Evolutionary conservation across 2,329 filamentous ascomycete genomes (phyloP), one percentile per base, ranked within the genome.

Genomic region (Pleomassaria siparia): DNA sequence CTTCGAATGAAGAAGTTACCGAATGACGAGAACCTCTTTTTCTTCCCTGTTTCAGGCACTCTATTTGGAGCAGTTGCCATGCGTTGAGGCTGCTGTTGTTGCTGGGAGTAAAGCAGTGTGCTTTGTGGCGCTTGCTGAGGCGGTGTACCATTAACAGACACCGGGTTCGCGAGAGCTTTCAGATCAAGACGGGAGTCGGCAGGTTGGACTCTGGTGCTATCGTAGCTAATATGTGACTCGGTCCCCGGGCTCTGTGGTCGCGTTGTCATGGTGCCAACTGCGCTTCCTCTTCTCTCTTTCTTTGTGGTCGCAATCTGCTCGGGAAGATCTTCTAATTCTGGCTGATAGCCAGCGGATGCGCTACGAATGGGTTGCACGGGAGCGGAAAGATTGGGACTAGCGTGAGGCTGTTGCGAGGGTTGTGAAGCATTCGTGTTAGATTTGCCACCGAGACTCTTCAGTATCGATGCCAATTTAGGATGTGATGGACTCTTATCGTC

Each of bases 11-110:
- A 76, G 1, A 78, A 51, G 26, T 67, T 72, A 4, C 74, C 73
- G 10, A 78, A 53, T 3, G 67, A 58, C 2, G 75, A 77, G 40
- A 76, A 75, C 26, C 75, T 67, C 46, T 75, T 76, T 52, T 76
- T 76, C 55, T 69, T 72, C 42, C 61, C 59, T 2, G 50, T 41
- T 29, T 68, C 62, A 12, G 60, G 51, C 9, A 52, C 45, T n/a
- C n/a, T n/a, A n/a, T n/a, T n/a, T 5, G 45, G 46, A n/a, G 59
- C 48, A 2, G 52, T 52, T 21, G 54, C 43, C 12, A 51, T 42
- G 35, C 54, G 56, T 32, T 54, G 46, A 4, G 49, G 16, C 24
- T 59, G 56, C 8, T 41, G 40, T 12, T 59, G 53, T 15, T 44
- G n/a, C 25, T 33, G 10, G 46, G 46, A 42, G 18, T 40, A 47